Evolutionary conservation across 495 filamentous ascomycete genomes (phyloP).

Genomic region (Evernia prunastri): DNA sequence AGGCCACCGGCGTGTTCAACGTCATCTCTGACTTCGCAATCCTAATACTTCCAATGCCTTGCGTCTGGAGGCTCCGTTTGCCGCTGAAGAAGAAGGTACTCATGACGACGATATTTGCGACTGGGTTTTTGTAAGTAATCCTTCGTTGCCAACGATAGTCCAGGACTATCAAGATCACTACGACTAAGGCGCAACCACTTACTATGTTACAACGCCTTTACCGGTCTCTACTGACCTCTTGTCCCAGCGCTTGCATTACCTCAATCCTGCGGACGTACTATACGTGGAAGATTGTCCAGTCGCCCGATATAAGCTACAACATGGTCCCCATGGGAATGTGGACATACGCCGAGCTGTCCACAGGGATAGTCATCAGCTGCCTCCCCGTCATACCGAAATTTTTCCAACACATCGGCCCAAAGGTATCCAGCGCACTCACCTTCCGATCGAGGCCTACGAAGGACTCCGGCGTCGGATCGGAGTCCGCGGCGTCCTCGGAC

Average conservation of each 20-base stretch:
- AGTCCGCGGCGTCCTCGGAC: not conserved
- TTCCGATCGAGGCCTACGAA: not conserved
- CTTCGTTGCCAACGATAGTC: not conserved
- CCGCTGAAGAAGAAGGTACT: constrained; percentile 10
- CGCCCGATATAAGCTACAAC: constrained; percentile 18
- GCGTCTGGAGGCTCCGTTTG: constrained; percentile 21
- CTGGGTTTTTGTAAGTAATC: constrained; percentile 17
- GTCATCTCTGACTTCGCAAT: constrained; percentile 25
- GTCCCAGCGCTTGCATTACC: constrained; percentile 18
- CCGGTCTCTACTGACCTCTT: not conserved
- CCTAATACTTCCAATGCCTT: constrained; percentile 22
- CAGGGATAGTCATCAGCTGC: constrained; percentile 20
- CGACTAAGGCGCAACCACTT: no score
- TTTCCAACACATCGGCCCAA: constrained; percentile 19
- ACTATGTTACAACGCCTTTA: no score
- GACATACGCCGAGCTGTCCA: constrained; percentile 15
- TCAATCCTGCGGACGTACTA: constrained; percentile 21
- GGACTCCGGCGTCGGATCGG: not conserved
- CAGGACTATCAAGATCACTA: no score
- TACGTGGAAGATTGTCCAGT: constrained; percentile 9
- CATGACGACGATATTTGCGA: constrained; percentile 18
- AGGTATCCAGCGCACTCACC: not conserved
- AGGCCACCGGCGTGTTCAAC: constrained; percentile 20
- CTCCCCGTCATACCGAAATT: constrained; percentile 20
- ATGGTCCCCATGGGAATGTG: constrained; percentile 13